Conservation (phyloP, 164 flowering plant species). For the Taxillus chinensis region DNA sequence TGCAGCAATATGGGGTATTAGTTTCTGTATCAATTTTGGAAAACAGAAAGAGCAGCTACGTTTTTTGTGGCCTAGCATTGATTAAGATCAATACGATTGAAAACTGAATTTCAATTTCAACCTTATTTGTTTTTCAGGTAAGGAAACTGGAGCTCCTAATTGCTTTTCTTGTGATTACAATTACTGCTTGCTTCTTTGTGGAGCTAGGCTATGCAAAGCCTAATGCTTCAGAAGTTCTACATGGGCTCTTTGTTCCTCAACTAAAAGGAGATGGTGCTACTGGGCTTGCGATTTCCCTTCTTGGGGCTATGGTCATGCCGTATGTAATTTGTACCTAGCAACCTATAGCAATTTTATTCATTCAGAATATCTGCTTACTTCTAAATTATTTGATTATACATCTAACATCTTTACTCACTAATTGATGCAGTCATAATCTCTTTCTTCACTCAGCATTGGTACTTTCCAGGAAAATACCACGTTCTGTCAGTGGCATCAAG, state of each 20-base stretch:
- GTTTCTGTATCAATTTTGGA: background rate
- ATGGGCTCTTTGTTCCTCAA: constrained; percentile 92
- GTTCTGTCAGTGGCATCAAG: constrained; percentile 56
- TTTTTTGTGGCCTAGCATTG: background rate
- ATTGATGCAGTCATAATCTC: constrained; percentile 64
- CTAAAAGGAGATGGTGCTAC: constrained; percentile 69
- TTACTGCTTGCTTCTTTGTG: constrained; percentile 88
- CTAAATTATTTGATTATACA: background rate
- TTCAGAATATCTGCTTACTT: background rate
- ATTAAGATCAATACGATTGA: background rate
- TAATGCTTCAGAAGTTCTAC: constrained; percentile 46
- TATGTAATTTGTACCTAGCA: constrained; percentile 19
- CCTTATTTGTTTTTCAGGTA: constrained; percentile 25
- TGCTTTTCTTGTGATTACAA: constrained; percentile 57
- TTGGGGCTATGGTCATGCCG: constrained; percentile 99
- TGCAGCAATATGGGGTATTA: constrained; percentile 75
- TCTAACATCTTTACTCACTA: constrained; percentile 2
- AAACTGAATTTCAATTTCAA: too few relatives aligned
- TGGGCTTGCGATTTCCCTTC: constrained; percentile 78
- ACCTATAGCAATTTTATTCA: background rate
- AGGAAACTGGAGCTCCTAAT: constrained; percentile 79
- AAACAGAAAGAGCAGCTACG: background rate
- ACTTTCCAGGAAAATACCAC: constrained; percentile 72
- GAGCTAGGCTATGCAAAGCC: constrained; percentile 82
- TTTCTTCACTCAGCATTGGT: constrained; percentile 93